Evolutionary conservation across 129 eudicot species (phyloP).

Genomic region (Smallanthus sonchifolius): DNA sequence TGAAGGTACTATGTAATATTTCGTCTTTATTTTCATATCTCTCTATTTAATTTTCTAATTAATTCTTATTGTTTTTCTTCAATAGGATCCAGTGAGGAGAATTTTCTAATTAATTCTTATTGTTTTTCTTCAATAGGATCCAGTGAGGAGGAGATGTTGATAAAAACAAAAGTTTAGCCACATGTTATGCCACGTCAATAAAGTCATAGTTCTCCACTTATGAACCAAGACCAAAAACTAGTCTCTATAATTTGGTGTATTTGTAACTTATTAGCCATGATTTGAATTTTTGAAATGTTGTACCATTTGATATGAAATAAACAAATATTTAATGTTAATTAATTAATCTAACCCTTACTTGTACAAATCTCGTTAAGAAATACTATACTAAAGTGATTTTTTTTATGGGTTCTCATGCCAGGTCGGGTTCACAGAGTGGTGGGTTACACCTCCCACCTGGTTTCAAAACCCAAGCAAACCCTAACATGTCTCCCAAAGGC

Average conservation of each 20-base stretch:
- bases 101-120: background rate
- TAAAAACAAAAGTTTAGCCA: background rate
- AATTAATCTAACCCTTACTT: no score
- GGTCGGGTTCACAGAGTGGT: constrained; percentile 26
- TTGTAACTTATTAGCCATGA: background rate
- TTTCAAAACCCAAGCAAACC: constrained; percentile 45
- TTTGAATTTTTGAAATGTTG: background rate
- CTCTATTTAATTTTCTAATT: background rate
- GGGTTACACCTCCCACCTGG: constrained; percentile 42
- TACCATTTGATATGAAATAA: no score
- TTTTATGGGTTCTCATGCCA: constrained; percentile 27
- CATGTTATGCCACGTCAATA: background rate
- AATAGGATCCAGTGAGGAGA: background rate
- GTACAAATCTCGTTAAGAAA: no score
- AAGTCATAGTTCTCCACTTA: background rate
- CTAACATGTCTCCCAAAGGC: constrained; percentile 46
- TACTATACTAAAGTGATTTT: no score
- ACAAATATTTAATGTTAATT: no score
- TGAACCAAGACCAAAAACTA: background rate
- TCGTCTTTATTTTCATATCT: background rate
- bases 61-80: background rate
- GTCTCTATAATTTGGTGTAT: background rate
- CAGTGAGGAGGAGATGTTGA: background rate
- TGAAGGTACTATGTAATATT: background rate
- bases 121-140: background rate